Base-by-base conservation (phyloP, 1,139 yeast species). In the Geotrichum restrictum region DNA sequence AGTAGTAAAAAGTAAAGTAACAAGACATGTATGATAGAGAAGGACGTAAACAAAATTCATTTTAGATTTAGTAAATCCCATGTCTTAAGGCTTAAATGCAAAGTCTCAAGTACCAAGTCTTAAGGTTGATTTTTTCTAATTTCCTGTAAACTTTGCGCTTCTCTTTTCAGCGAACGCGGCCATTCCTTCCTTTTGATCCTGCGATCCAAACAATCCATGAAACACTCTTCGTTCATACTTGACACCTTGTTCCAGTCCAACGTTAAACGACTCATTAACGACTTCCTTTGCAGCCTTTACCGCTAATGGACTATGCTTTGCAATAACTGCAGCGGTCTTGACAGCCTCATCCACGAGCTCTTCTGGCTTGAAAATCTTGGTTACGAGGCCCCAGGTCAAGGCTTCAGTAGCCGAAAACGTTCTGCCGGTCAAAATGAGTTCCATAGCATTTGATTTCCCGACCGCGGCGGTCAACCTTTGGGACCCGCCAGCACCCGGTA, bases 401-500 rank as follows among this genome's bases (percentile, higher is more conserved):
- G 81, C 81, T 54, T 76, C 70, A 49, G 67, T 64, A 10, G 77
- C 81, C 16, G 68, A 53, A 60, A 77, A 70, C 50, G 64, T 70
- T 19, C 71, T 68, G 38, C 81, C 81, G 11, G 80, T 76, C 44
- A 77, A 66, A 45, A 76, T 72, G 44, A 69, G 59, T 59, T 77
- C 80, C 73, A 74, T 74, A 29, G 81, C 80, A 40, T 70, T 66
- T 21, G 76, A 65, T 65, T 76, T 76, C 29, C 81, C 81, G 58
- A 77, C 69, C 21, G 76, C 72, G 48, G 71, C 65, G 31, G 75
- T 68, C 47, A 77, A 68, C 34, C 81, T 68, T 64, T 77, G 81
- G 8, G 80, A 73, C 18, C 80, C 81, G 22, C 81, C 81, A 19
- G 78, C 79, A 7, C 81, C 81, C 33, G 81, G 81, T 47, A 77